Conservation (phyloP, 129 eudicot species). For the Scalesia atractyloides region DNA sequence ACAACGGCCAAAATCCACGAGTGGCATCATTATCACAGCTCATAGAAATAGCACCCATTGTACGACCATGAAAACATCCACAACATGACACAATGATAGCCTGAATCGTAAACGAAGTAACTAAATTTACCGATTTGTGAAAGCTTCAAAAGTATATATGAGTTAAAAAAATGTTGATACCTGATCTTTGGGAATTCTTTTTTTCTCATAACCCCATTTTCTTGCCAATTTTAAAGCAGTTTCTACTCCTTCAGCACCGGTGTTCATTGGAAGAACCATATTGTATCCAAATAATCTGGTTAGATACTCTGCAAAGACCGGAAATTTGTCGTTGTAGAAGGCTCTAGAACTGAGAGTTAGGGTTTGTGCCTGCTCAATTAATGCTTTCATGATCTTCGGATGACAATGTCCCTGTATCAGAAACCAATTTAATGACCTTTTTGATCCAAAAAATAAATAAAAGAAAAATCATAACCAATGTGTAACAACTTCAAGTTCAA, state of each 20-base stretch:
- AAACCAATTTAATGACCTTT: constrained; percentile 10
- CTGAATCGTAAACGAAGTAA: constrained; percentile 36
- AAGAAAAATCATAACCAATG: not conserved
- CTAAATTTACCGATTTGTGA: not conserved
- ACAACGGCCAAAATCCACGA: constrained; percentile 85
- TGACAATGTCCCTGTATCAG: constrained; percentile 93
- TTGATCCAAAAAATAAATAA: not conserved
- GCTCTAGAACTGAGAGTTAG: constrained; percentile 97
- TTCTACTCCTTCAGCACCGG: constrained; percentile 99
- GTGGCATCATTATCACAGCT: constrained; percentile 99
- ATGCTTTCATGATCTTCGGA: constrained; percentile 84
- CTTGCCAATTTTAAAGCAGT: constrained; percentile 92
- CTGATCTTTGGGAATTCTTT: constrained; percentile 79
- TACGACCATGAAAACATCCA: constrained; percentile 99
- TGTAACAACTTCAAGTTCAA: not conserved
- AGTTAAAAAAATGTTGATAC: constrained; percentile 31
- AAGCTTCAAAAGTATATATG: not conserved
- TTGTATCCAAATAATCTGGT: constrained; percentile 90
- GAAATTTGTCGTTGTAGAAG: constrained; percentile 87
- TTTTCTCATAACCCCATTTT: constrained; percentile 96
- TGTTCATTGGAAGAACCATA: constrained; percentile 98
- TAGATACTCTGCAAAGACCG: constrained; percentile 77
- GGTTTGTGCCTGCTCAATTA: constrained; percentile 74
- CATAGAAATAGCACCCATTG: constrained; percentile 92
- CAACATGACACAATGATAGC: constrained; percentile 98